phyloP scores from a whole-genome alignment of 148 eudicot genomes.

The Persicaria tinctoria region DNA sequence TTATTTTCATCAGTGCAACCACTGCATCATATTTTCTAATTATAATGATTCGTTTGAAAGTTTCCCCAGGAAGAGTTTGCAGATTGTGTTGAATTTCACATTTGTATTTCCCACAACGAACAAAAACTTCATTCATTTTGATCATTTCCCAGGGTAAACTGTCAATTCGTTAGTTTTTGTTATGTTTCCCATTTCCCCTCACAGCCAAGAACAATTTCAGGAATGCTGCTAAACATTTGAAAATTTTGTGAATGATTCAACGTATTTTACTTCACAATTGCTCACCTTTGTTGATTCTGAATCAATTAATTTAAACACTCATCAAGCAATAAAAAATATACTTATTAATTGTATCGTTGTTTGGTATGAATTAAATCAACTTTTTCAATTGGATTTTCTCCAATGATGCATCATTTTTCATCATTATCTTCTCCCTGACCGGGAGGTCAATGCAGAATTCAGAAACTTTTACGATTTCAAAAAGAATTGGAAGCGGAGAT shows the following conservation, averaged over 20 bases:
- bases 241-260: not conserved
- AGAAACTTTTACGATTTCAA: not conserved
- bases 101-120: not conserved
- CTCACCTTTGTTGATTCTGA: not conserved
- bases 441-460: not conserved
- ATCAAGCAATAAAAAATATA: not conserved
- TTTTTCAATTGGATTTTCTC: not conserved
- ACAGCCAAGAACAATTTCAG: not conserved
- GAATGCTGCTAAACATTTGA: not conserved
- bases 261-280: not conserved
- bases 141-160: not conserved
- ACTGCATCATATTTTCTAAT: not conserved
- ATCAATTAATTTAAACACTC: not conserved
- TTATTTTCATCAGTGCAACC: not conserved
- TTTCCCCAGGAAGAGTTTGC: not conserved
- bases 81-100: not conserved
- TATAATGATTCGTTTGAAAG: not conserved
- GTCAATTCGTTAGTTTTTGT: not conserved
- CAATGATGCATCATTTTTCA: not conserved
- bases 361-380: not conserved
- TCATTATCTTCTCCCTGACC: not conserved
- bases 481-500: not conserved
- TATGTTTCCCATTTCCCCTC: not conserved
- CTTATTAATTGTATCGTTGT: not conserved
- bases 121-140: not conserved